Evolutionary conservation across 78 protist genomes (phyloP), one percentile per base, ranked within the genome.

Genomic region (Pigoraptor vietnamica): DNA sequence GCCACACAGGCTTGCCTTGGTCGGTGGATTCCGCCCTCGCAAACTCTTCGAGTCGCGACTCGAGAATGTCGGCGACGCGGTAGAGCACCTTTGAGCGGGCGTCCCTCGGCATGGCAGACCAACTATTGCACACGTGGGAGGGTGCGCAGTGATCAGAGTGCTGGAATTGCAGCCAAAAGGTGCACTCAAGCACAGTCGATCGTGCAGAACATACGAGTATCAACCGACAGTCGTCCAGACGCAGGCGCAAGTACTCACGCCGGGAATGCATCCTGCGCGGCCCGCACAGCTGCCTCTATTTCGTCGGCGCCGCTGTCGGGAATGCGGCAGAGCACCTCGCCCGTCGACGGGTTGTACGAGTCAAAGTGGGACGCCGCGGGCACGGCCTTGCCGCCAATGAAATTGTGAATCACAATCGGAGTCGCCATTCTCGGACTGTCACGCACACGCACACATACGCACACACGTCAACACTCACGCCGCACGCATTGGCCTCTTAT

Each of bases 241-340:
- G 67, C 67, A 48, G 14, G 67, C 67, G 14, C 1, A 23, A 0
- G 21, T 0, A 2, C 48, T 0, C 36, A 83, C 86, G n/a, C 29
- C 24, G 89, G 81, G 39, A 94, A 92, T 24, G 98, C 98, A 1
- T 56, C 55, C 90, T 87, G 82, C 10, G 98, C 98, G 23, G 97
- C 96, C 6, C 2, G n/a, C 14, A 94, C 96, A 21, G 98, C 98
- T 6, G 29, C 32, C n/a, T 97, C 93, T 29, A 97, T 92, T 90
- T 97, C 98, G 24, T 24, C 91, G n/a, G 25, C 83, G 87, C 25
- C 87, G 87, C 87, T 82, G 87, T 82, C 87, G 23, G 87, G 39
- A 0, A 82, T 24, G 23, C 87, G 87, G 21, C 37, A 2, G 39
- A 34, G 37, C 35, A 34, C 87, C 0, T 82, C n/a, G 67, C 67